These are phyloP conservation scores for Brassica incana DNA, from an alignment of 345 rosid genomes.

Conservation along the genomic window DNA sequence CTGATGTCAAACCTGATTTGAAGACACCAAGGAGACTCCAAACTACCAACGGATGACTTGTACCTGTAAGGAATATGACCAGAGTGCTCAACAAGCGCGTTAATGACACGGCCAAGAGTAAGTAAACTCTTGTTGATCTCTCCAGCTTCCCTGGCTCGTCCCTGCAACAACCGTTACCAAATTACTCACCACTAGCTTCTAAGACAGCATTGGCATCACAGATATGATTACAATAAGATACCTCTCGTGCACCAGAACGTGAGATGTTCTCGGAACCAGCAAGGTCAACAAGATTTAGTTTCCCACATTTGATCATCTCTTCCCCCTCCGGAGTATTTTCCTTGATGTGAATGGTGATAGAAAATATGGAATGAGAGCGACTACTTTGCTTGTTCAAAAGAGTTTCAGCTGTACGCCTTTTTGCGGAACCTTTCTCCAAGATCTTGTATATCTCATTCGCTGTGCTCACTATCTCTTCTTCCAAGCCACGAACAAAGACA, in stretches of 20 bases:
- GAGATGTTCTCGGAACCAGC: constrained; percentile 99
- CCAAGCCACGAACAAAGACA: constrained; percentile 92
- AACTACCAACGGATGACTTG: constrained; percentile 15
- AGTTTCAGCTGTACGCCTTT: constrained; percentile 98
- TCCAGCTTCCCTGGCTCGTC: constrained; percentile 99
- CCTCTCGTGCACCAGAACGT: constrained; percentile 98
- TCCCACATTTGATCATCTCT: constrained; percentile 98
- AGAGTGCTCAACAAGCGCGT: constrained; percentile 96
- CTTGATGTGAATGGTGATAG: constrained; percentile 93
- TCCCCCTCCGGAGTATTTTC: constrained; percentile 98
- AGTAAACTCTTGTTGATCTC: constrained; percentile 99
- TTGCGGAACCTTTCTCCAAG: constrained; percentile 94
- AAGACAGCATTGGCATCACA: constrained; percentile 19
- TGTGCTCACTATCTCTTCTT: constrained; percentile 93
- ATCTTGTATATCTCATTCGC: constrained; percentile 97
- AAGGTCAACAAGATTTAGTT: constrained; percentile 96
- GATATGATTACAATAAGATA: constrained; percentile 31
- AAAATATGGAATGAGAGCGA: constrained; percentile 96
- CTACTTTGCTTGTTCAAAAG: constrained; percentile 98
- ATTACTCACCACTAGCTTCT: background rate
- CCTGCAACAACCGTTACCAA: constrained; percentile 54
- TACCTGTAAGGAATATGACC: constrained; percentile 98
- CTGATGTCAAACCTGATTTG: background rate
- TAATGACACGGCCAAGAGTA: constrained; percentile 96
- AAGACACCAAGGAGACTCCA: background rate